Conservation (phyloP, 2,329 filamentous ascomycete species). For the Drechslerella stenobrocha region DNA sequence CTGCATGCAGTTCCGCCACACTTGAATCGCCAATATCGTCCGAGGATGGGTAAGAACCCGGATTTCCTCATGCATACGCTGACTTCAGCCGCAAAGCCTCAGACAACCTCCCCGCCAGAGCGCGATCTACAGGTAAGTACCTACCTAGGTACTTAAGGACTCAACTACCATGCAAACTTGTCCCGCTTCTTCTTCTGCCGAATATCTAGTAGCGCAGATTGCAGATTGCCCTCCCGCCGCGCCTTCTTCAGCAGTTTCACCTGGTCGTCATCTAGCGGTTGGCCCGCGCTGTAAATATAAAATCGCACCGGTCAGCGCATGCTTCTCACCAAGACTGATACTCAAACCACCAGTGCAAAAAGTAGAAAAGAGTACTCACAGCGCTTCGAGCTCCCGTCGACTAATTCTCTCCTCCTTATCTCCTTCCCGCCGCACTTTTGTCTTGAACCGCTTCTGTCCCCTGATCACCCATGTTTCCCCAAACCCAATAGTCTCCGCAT, state of each 20-base stretch:
- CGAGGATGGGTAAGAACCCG: neutral
- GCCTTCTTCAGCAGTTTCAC: constrained; percentile 81
- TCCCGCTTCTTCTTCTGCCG: constrained; percentile 83
- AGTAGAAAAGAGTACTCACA: constrained; percentile 44
- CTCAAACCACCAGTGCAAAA: constrained; percentile 1
- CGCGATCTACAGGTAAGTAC: neutral
- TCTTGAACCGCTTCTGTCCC: constrained; percentile 53
- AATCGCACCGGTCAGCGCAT: constrained; percentile 18
- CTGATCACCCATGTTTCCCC: constrained; percentile 52
- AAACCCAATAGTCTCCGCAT: constrained; percentile 52
- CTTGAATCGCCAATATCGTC: neutral
- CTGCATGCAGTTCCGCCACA: constrained; percentile 2
- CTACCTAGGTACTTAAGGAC: neutral
- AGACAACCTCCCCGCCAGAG: constrained; percentile 6
- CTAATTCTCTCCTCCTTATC: constrained; percentile 86
- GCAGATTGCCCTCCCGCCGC: constrained; percentile 79
- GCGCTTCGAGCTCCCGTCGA: constrained; percentile 76
- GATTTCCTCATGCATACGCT: neutral
- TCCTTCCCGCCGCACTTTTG: constrained; percentile 63
- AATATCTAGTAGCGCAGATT: constrained; percentile 80
- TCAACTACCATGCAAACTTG: constrained; percentile 63
- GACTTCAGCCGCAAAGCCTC: neutral
- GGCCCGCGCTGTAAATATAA: constrained; percentile 61
- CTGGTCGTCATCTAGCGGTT: constrained; percentile 79
- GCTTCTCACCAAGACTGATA: constrained; percentile 1